phyloP scores from a whole-genome alignment of 768 basidiomycete species.

The Lentinula sp. region DNA sequence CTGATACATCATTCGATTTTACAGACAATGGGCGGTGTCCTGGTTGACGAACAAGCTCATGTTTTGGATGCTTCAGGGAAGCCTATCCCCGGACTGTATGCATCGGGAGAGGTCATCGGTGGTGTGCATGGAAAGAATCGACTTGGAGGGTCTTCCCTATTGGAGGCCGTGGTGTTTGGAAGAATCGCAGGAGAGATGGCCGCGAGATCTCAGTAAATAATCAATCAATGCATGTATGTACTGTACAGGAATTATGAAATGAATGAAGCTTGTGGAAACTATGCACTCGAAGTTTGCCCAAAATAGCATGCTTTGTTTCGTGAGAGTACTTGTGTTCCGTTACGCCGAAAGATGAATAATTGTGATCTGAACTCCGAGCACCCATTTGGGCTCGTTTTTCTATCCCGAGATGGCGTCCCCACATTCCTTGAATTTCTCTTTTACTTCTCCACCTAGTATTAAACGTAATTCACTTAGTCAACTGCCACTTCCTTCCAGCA shows the following conservation, averaged over 20 bases:
- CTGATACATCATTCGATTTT: not conserved
- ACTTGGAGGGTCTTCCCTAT: constrained; percentile 20
- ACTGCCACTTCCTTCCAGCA: constrained; percentile 4
- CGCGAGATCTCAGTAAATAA: constrained; percentile 2
- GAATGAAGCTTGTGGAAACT: not conserved
- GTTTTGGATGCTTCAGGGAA: constrained; percentile 12
- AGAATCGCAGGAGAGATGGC: constrained; percentile 18
- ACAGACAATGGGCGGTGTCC: constrained; percentile 22
- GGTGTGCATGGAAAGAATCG: constrained; percentile 23
- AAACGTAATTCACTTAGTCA: constrained; percentile 6
- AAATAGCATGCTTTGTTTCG: not conserved
- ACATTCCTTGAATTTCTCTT: constrained; percentile 9
- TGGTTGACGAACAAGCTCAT: constrained; percentile 14
- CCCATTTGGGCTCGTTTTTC: not conserved
- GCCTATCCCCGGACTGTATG: constrained; percentile 17
- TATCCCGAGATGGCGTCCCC: constrained; percentile 6
- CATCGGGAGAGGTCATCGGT: constrained; percentile 21
- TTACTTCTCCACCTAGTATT: not conserved
- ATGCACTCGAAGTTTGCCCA: not conserved
- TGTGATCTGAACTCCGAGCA: not conserved
- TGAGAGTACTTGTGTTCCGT: not conserved
- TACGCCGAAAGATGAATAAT: not conserved
- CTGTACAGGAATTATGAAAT: not conserved
- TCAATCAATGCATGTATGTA: not conserved
- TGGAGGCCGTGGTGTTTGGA: constrained; percentile 24